Evolutionary conservation across 352 stramenopile species (phyloP), one percentile per base, ranked within the genome.

Genomic region (Pythium rhizo-oryzae): DNA sequence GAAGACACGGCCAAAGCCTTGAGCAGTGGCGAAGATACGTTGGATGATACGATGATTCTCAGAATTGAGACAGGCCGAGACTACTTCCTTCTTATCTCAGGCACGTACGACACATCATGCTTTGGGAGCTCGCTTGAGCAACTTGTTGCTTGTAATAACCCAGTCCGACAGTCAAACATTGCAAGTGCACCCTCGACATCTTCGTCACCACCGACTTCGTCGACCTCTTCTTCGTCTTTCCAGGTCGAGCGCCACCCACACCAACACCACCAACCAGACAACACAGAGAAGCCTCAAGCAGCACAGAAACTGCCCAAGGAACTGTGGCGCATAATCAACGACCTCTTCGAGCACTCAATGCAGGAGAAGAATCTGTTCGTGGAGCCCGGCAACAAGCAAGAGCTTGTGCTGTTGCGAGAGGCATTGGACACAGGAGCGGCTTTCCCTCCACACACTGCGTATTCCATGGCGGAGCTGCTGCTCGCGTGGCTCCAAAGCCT

Each of bases 21-120:
- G 12, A 98, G 97, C 57, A 89, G 82, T 25, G 93, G 90, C 30
- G 72, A 86, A 51, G 97, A 99, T 74, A 91, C 80, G 0, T 75
- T 99, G 13, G 94, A 99, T 49, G 97, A 99, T 67, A 98, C 98
- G 7, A 87, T 99, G 68, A 98, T 99, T 39, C 74, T 99, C 35
- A 86, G 97, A 15, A 80, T 99, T 28, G 97, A 99, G 76, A 98
- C 98, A 69, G 97, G 96, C 11, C 81, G 87, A 19, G 97, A 99
- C 67, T 98, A 98, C 62, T 99, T 99, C 70, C 78, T 99, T 24
- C 90, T 93, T 4, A 81, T 99, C 11, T 96, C 82, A 16, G 97
- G 84, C 8, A 79, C 93, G 23, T 99, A 98, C 81, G 89, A 96
- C 52, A 83, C 81, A 19, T 94, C 96, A 11, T 99, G 95, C 67